Evolutionary conservation across 495 filamentous ascomycete genomes (phyloP).

Genomic region (Thermothielavioides terrestris): DNA sequence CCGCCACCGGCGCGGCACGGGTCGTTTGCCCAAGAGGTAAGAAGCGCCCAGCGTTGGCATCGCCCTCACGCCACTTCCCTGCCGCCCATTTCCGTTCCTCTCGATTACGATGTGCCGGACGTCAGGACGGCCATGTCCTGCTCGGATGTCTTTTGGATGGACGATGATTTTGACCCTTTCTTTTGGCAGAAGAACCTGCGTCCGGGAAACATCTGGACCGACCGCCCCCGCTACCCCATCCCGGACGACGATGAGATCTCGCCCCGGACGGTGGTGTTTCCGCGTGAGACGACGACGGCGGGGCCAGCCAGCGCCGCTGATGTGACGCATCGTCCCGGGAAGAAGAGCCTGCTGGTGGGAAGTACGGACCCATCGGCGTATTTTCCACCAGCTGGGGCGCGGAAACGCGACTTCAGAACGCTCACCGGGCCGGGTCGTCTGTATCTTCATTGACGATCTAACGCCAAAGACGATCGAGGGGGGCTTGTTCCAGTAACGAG

Average conservation of each 20-base stretch:
- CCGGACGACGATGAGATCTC: background rate
- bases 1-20: background rate
- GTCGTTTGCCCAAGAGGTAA: background rate
- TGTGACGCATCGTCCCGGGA: too few species aligned
- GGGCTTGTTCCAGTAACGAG: too few species aligned
- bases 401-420: too few species aligned
- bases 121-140: background rate
- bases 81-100: background rate
- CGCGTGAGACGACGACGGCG: too few species aligned
- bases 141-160: background rate
- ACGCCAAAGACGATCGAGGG: too few species aligned
- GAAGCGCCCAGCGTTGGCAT: background rate
- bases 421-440: too few species aligned
- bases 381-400: too few species aligned
- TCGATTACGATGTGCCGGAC: background rate
- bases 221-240: background rate
- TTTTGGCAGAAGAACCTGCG: slow-evolving; percentile 9
- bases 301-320: too few species aligned
- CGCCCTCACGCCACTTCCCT: background rate
- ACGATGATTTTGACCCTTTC: background rate
- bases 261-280: background rate
- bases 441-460: too few species aligned
- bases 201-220: background rate
- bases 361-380: too few species aligned
- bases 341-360: too few species aligned